Evolutionary conservation across 768 basidiomycete genomes (phyloP).

Genomic region (Termitomyces titanicus): DNA sequence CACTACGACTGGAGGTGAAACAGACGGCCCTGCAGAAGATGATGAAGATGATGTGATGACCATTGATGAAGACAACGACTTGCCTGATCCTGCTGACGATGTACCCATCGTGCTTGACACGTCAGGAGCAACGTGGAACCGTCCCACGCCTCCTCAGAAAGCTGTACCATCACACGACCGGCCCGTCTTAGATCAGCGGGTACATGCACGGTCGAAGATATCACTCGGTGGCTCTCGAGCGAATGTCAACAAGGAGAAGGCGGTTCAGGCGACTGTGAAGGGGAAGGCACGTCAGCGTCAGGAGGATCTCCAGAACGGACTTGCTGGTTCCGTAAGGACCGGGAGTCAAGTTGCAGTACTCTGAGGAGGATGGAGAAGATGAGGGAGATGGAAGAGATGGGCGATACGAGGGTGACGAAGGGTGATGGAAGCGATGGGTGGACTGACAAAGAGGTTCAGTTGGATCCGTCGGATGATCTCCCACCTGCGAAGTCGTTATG

Average conservation of each 20-base stretch:
- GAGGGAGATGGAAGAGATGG: slow-evolving; percentile 20
- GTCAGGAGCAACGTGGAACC: slow-evolving; percentile 42
- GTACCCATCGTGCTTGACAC: slow-evolving; percentile 44
- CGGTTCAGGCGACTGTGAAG: background rate
- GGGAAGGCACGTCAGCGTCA: background rate
- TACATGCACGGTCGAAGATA: background rate
- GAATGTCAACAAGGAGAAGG: background rate
- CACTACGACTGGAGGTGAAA: background rate
- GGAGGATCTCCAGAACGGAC: slow-evolving; percentile 39
- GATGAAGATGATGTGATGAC: slow-evolving; percentile 2
- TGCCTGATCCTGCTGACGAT: background rate
- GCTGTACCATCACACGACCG: no score
- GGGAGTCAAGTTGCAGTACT: slow-evolving; percentile 32
- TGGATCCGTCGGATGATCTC: background rate
- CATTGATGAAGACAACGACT: slow-evolving; percentile 3
- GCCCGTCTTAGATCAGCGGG: background rate
- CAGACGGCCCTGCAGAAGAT: background rate
- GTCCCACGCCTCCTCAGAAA: slow-evolving; percentile 1
- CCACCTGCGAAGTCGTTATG: background rate
- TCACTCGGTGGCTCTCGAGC: background rate
- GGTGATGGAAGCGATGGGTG: background rate
- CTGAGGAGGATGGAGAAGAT: slow-evolving; percentile 19
- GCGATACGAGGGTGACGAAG: slow-evolving; percentile 13
- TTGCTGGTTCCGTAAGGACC: slow-evolving; percentile 52
- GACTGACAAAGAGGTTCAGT: background rate